These are phyloP conservation scores for Citrus australasica DNA, from an alignment of 345 rosid genomes.

Conservation along the genomic window DNA sequence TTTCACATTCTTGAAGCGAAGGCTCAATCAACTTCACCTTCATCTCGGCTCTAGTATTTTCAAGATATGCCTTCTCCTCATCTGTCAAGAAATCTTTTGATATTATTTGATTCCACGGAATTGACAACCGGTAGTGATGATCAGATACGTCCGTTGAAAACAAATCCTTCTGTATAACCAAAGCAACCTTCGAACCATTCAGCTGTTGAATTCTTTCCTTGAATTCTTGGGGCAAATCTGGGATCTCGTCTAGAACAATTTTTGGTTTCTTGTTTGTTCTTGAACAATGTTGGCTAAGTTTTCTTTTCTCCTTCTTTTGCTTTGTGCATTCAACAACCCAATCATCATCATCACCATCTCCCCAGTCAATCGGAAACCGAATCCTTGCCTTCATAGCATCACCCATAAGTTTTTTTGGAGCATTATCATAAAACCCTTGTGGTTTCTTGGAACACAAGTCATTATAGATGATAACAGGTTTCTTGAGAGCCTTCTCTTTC, in stretches of 20 bases:
- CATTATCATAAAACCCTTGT: neutral
- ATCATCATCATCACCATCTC: neutral
- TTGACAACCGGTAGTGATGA: neutral
- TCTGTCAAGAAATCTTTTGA: neutral
- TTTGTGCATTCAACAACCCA: neutral
- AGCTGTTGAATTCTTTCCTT: neutral
- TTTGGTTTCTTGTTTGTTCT: neutral
- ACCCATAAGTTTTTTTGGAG: neutral
- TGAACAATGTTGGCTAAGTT: neutral
- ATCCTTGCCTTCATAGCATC: neutral
- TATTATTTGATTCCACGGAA: neutral
- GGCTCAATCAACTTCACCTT: neutral
- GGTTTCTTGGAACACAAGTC: neutral
- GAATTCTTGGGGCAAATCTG: neutral
- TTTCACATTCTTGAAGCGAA: neutral
- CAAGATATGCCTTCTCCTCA: neutral
- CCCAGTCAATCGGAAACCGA: too few relatives aligned
- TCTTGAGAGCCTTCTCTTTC: neutral
- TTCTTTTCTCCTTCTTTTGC: neutral
- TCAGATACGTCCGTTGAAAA: neutral
- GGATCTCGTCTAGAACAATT: neutral
- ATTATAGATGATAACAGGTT: neutral
- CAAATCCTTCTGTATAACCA: neutral
- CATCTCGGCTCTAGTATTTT: neutral
- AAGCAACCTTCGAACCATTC: neutral